Evolutionary conservation across 75 land plant genomes (phyloP).

Genomic region (Sequoia sempervirens): DNA sequence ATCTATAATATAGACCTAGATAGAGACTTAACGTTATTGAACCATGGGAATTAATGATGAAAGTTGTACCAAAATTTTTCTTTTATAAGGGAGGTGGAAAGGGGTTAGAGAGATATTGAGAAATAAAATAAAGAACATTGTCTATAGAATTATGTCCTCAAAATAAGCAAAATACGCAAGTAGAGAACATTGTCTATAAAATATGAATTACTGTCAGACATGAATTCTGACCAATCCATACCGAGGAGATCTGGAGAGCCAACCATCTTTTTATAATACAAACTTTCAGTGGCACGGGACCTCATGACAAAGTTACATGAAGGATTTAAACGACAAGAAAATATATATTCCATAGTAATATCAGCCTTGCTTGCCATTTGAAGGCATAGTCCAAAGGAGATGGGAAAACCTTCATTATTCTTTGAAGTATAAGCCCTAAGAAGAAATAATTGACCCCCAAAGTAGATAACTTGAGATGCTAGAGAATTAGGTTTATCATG

Average conservation of each 20-base stretch:
- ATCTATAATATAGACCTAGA: too few relatives aligned
- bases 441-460: neutral
- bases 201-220: neutral
- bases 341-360: neutral
- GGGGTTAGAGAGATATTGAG: too few relatives aligned
- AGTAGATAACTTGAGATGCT: neutral
- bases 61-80: too few relatives aligned
- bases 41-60: too few relatives aligned
- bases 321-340: neutral
- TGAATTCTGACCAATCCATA: neutral
- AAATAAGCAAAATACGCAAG: neutral
- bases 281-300: neutral
- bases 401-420: neutral
- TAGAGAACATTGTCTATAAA: neutral
- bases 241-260: neutral
- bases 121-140: too few relatives aligned
- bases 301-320: neutral
- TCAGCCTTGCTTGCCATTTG: neutral
- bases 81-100: too few relatives aligned
- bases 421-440: neutral
- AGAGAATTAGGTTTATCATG: too few relatives aligned
- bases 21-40: too few relatives aligned
- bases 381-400: neutral
- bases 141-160: neutral
- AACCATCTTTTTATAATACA: neutral